Percentiles rank a stretch among this genome's conserved stretches.
phyloP scores from a whole-genome alignment of 2,329 filamentous ascomycete genomes.

The Ophiostoma fasciatum region DNA sequence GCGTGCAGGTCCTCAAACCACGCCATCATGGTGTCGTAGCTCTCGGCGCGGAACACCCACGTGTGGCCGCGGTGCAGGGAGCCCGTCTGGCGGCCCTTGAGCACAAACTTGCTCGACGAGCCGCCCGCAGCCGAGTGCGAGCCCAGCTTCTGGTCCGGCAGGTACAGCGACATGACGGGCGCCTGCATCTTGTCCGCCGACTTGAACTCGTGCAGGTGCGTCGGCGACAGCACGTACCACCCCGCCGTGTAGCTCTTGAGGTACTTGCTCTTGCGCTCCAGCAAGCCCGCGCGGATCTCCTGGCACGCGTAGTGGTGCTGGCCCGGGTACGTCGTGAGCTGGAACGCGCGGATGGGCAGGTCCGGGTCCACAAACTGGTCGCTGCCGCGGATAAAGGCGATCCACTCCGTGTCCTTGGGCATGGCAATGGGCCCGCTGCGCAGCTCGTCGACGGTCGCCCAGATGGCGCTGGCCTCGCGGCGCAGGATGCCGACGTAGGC shows the following conservation, averaged over 20 bases:
- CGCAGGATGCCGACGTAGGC: conserved; percentile 84
- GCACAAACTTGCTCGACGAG: conserved; percentile 91
- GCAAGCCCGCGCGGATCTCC: conserved; percentile 77
- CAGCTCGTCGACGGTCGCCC: conserved; percentile 64
- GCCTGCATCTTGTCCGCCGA: conserved; percentile 87
- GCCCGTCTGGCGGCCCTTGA: conserved; percentile 90
- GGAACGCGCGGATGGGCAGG: conserved; percentile 58
- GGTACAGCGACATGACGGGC: conserved; percentile 89
- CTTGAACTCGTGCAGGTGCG: conserved; percentile 97
- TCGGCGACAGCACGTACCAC: conserved; percentile 94
- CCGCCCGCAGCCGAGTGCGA: conserved; percentile 73
- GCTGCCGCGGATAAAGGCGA: conserved; percentile 62
- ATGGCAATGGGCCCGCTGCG: conserved; percentile 78
- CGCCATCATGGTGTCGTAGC: conserved; percentile 87
- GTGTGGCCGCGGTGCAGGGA: conserved; percentile 72
- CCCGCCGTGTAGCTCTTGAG: conserved; percentile 93
- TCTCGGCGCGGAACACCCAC: conserved; percentile 58
- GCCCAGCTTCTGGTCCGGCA: conserved; percentile 89
- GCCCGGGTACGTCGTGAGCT: conserved; percentile 83
- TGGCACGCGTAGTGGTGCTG: conserved; percentile 68
- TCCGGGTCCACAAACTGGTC: conserved; percentile 78
- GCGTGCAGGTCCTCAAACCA: conserved; percentile 91
- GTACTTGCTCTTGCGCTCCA: conserved; percentile 98
- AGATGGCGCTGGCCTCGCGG: conserved; percentile 73
- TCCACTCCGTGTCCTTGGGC: conserved; percentile 89